Evolutionary conservation across 2,329 filamentous ascomycete genomes (phyloP).

Genomic region (Gnomoniopsis sp.): DNA sequence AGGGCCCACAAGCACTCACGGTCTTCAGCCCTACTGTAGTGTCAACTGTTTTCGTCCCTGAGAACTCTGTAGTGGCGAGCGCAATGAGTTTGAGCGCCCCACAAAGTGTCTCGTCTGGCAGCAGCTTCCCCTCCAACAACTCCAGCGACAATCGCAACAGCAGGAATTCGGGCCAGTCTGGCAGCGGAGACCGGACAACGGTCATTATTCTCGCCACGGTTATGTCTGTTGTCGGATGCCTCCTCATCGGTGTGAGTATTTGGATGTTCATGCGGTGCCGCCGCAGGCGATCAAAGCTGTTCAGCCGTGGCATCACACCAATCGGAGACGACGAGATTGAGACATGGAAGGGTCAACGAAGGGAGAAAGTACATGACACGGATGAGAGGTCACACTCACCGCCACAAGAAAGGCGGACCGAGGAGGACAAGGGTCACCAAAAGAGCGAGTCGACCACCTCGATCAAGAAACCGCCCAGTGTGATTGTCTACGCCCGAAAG

Average conservation of each 20-base stretch:
- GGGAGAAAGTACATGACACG: slow-evolving; percentile 45
- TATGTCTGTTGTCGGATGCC: slow-evolving; percentile 42
- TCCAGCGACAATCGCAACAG: background rate
- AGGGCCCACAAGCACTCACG: background rate
- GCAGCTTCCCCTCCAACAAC: background rate
- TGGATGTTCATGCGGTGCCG: slow-evolving; percentile 38
- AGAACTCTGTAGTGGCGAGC: background rate
- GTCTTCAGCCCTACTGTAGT: background rate
- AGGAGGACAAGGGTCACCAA: slow-evolving; percentile 28
- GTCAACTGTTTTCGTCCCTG: background rate
- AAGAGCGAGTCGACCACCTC: slow-evolving; percentile 34
- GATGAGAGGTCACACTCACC: slow-evolving; percentile 57
- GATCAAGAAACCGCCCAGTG: slow-evolving; percentile 45
- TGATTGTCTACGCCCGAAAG: slow-evolving; percentile 49
- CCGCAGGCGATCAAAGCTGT: slow-evolving; percentile 37
- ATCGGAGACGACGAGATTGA: slow-evolving; percentile 65
- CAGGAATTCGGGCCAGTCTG: background rate
- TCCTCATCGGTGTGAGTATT: slow-evolving; percentile 33
- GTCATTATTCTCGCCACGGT: slow-evolving; percentile 50
- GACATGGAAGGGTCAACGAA: slow-evolving; percentile 52
- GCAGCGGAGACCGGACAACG: slow-evolving; percentile 33
- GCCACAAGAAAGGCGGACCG: slow-evolving; percentile 26
- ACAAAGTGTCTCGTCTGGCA: background rate
- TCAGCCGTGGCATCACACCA: slow-evolving; percentile 55
- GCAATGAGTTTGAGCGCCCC: background rate